Evolutionary conservation across 257 asterid species (phyloP).

Genomic region (Datura wrightii): DNA sequence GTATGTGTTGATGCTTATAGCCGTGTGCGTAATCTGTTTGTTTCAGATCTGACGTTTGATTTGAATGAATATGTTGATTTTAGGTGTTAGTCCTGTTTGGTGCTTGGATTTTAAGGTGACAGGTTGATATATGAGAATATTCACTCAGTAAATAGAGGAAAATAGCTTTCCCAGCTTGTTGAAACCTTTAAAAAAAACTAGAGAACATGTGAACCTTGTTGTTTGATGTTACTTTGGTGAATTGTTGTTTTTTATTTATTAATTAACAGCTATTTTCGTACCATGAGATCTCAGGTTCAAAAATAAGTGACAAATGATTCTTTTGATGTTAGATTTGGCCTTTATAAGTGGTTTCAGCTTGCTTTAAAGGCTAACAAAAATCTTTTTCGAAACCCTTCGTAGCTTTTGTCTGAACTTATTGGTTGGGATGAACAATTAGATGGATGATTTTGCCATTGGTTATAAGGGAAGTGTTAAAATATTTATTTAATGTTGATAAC

Average conservation of each 20-base stretch:
- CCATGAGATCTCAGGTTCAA: background rate
- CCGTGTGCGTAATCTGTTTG: background rate
- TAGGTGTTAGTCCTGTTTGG: background rate
- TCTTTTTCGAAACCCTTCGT: background rate
- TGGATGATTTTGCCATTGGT: background rate
- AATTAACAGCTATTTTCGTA: background rate
- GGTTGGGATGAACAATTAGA: background rate
- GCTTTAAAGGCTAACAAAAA: background rate
- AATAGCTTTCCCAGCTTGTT: background rate
- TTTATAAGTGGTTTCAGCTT: background rate
- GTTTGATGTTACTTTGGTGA: background rate
- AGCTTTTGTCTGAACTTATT: background rate
- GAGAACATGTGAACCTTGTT: background rate
- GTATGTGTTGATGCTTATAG: background rate
- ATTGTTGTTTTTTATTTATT: background rate
- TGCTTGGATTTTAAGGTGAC: background rate
- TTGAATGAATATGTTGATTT: background rate
- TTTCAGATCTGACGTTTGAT: slow-evolving; percentile 23
- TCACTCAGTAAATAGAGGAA: background rate
- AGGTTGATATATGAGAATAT: background rate
- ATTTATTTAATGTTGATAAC: background rate
- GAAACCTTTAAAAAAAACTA: background rate
- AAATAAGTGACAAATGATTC: background rate
- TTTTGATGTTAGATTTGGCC: slow-evolving; percentile 10
- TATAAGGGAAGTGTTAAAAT: background rate